Evolutionary conservation across 2,329 filamentous ascomycete species (phyloP).

Genomic region (Pseudomassariella vexata): DNA sequence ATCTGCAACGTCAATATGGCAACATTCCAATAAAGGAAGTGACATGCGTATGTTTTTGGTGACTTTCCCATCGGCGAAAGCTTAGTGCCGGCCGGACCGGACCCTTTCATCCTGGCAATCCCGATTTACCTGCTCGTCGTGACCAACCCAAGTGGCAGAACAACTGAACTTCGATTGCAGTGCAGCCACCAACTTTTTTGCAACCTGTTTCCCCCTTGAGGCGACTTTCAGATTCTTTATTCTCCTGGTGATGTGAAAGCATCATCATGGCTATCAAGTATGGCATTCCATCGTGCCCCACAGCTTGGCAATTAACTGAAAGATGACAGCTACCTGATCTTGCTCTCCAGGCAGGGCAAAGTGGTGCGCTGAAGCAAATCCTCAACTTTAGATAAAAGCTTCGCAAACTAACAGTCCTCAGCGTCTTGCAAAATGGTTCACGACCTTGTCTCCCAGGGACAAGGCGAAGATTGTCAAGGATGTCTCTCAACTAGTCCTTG

Average conservation of each 20-base stretch:
- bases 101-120: no score
- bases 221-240: slow-evolving; percentile 7
- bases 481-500: slow-evolving; percentile 94
- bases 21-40: no score
- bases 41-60: no score
- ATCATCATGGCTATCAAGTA: slow-evolving; percentile 47
- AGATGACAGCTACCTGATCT: slow-evolving; percentile 77
- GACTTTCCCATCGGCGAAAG: no score
- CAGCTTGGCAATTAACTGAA: slow-evolving; percentile 15
- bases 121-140: no score
- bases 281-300: slow-evolving; percentile 11
- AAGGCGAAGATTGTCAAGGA: slow-evolving; percentile 99
- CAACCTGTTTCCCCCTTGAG: slow-evolving; percentile 8
- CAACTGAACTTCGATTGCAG: no score
- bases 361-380: slow-evolving; percentile 81
- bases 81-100: no score
- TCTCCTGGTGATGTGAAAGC: slow-evolving; percentile 20
- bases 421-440: slow-evolving; percentile 99
- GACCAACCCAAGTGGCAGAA: no score
- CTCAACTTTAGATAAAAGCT: no score
- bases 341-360: slow-evolving; percentile 97
- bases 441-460: slow-evolving; percentile 91
- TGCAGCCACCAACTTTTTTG: slow-evolving; percentile 3
- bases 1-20: no score
- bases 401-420: slow-evolving; percentile 37